A percentile compares a stretch with the other conserved stretches of the same genome.
These are phyloP conservation scores for Anthracocystis panici-leucophaei DNA, from an alignment of 1,284 basidiomycete species.

Conservation along the genomic window DNA sequence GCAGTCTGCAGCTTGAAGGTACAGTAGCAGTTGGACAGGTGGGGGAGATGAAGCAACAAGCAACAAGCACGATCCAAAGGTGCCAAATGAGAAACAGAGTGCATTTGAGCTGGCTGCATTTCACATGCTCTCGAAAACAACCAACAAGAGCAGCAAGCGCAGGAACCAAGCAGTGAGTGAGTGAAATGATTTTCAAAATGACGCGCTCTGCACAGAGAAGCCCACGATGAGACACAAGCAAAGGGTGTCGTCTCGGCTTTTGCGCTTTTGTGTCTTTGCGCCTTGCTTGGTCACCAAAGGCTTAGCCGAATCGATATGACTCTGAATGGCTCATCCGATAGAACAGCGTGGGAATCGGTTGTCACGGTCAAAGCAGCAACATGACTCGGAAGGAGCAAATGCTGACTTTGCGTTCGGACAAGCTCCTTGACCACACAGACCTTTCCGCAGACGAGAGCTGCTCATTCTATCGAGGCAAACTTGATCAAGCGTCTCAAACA, in stretches of 20 bases:
- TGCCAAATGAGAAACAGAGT: background rate
- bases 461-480: too few species aligned
- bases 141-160: background rate
- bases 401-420: slow-evolving; percentile 1
- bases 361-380: too few species aligned
- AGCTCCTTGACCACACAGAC: too few species aligned
- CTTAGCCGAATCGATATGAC: background rate
- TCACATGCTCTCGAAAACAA: slow-evolving; percentile 11
- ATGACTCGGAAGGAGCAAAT: too few species aligned
- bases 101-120: background rate
- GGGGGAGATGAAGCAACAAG: background rate
- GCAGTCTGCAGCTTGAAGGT: background rate
- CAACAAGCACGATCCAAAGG: background rate
- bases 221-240: background rate
- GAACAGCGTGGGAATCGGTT: too few species aligned
- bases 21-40: background rate
- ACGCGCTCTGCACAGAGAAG: background rate
- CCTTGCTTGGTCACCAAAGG: background rate
- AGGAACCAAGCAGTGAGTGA: background rate
- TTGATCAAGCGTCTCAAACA: background rate
- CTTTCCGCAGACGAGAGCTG: too few species aligned
- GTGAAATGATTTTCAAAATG: background rate
- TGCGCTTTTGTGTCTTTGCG: too few species aligned
- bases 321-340: background rate
- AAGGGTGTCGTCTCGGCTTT: too few species aligned